Base-by-base conservation (phyloP, 2,329 filamentous ascomycete species). In the Ascochyta rabiei region DNA sequence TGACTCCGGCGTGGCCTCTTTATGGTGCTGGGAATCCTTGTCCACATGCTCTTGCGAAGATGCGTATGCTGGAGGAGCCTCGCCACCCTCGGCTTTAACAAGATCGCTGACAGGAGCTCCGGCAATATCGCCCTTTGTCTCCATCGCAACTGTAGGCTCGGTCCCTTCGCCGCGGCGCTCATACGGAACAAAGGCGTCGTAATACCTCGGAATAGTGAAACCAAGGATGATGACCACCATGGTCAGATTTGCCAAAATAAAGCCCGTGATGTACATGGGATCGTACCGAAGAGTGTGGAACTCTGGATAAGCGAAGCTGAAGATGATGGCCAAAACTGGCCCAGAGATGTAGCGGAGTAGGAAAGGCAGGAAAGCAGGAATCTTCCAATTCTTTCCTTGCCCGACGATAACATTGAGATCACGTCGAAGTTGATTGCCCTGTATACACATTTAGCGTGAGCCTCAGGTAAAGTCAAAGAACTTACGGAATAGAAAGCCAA, bases 401-500 rank as follows among this genome's bases (percentile, higher is more conserved):
- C 80, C 82, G 19, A 86, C 78, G 26, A 84, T 79, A 4, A 78
- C 63, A 56, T 85, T 85, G 21, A 85, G 77, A 60, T 85, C 83
- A 23, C 77, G 78, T 30, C 80, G 76, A 18, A 86, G 76, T 74
- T 85, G 83, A 57, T 84, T 81, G 43, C 82, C 82, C 81, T 84
- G 46, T 42, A 4, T 23, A 21, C 12, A 26, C 2, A 18, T 9
- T 57, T 33, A 57, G 49, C 16, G 6, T 5, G 28, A 15, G 3
- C 10, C 6, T 31, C 12, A 4, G 24, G 10, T 1, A 2, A 13
- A 3, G 10, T 6, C 4, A 10, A 28, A 18, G 3, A 23, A 42
- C 80, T 71, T 76, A 84, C 82, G n/a, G 82, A 85, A 69, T 85
- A 86, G 57, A 84, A 82, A 1, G 77, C 76, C 16, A 85, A 61